These are phyloP conservation scores for Ophiostoma perfectum DNA, from an alignment of 2,329 filamentous ascomycete species.

Conservation along the genomic window DNA sequence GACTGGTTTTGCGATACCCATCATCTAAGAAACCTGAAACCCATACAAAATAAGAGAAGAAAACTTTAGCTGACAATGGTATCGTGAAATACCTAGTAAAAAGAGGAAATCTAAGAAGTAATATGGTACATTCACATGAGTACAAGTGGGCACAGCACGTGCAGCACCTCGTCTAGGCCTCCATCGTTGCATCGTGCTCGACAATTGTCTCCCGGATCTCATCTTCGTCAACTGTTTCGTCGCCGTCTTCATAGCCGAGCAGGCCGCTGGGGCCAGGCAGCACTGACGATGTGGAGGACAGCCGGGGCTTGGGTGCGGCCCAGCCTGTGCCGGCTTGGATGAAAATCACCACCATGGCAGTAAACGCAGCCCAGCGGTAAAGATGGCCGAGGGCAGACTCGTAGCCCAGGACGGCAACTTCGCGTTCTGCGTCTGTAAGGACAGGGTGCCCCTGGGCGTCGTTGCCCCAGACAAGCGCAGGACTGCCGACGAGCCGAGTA, in stretches of 20 bases:
- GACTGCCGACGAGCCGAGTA: constrained; percentile 46
- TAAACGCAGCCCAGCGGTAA: constrained; percentile 44
- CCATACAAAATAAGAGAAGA: too few species aligned
- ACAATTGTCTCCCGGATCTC: constrained; percentile 34
- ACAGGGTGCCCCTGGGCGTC: constrained; percentile 26
- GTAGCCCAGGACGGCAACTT: constrained; percentile 46
- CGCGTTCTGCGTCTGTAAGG: constrained; percentile 39
- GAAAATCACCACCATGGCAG: constrained; percentile 41
- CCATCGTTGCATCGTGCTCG: constrained; percentile 33
- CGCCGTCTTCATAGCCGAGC: constrained; percentile 37
- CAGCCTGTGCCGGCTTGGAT: constrained; percentile 50
- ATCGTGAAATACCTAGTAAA: neutral
- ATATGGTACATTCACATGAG: too few species aligned
- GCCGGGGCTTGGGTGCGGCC: constrained; percentile 35
- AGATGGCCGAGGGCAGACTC: constrained; percentile 41
- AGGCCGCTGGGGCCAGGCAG: constrained; percentile 31
- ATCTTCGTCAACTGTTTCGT: constrained; percentile 31
- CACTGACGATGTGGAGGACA: neutral
- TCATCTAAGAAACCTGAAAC: too few species aligned
- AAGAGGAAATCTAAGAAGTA: neutral
- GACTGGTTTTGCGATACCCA: too few species aligned
- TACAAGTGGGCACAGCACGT: too few species aligned
- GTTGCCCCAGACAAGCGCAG: constrained; percentile 44
- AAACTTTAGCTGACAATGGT: neutral
- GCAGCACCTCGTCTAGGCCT: constrained; percentile 25